A percentile compares a stretch with the other conserved stretches of the same genome.
Evolutionary conservation across 2,329 filamentous ascomycete genomes (phyloP).

Genomic region (Colletotrichum eremochloae): DNA sequence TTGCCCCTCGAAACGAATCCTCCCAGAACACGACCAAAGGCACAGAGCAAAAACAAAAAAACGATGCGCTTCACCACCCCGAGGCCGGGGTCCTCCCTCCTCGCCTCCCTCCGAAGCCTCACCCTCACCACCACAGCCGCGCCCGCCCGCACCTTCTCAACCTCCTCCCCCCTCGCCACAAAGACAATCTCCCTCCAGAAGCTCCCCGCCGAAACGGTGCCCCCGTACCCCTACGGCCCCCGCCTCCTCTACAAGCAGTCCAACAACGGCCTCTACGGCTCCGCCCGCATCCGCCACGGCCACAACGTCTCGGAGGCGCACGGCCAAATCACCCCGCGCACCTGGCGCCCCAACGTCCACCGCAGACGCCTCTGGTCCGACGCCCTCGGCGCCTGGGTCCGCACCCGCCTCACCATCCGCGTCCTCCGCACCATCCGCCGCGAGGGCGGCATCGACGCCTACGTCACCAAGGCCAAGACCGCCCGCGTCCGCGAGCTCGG

Average conservation of each 20-base stretch:
- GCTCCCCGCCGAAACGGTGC: constrained; percentile 65
- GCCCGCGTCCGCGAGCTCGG: constrained; percentile 87
- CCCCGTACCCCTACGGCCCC: constrained; percentile 80
- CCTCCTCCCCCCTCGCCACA: constrained; percentile 51
- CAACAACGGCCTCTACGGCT: constrained; percentile 80
- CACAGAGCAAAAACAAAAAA: background rate
- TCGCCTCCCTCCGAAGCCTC: constrained; percentile 25
- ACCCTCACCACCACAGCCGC: constrained; percentile 7
- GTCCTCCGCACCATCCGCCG: constrained; percentile 84
- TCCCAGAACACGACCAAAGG: constrained; percentile 49
- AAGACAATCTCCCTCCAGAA: constrained; percentile 60
- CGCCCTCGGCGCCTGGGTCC: constrained; percentile 72
- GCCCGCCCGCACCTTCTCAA: constrained; percentile 51
- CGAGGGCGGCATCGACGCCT: constrained; percentile 90
- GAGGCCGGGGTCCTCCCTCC: constrained; percentile 25
- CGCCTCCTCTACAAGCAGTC: constrained; percentile 83
- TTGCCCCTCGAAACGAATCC: constrained; percentile 40
- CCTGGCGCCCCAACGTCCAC: constrained; percentile 82
- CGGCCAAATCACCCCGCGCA: constrained; percentile 77
- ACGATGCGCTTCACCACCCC: constrained; percentile 22
- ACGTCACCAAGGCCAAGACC: constrained; percentile 85
- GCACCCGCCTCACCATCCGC: constrained; percentile 76
- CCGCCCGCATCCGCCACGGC: constrained; percentile 79
- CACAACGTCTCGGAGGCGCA: constrained; percentile 80
- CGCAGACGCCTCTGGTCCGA: constrained; percentile 76